Base-by-base conservation (phyloP, 2,329 filamentous ascomycete genomes). In the Fusarium sp. region DNA sequence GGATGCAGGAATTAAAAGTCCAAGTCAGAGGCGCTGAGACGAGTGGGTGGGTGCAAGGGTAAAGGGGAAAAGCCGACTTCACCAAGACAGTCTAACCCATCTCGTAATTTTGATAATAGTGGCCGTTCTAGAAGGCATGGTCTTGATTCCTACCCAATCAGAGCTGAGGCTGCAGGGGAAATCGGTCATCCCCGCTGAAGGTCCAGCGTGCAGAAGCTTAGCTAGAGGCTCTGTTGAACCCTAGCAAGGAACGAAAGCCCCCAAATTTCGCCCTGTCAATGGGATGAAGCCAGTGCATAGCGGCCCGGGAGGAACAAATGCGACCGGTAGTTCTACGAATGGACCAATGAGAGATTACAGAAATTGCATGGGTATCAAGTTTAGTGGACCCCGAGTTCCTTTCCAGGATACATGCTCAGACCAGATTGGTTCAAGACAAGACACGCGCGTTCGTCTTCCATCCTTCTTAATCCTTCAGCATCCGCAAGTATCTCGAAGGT, bases 101-200 rank as follows among this genome's bases (percentile, higher is more conserved):
- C 34, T 41, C 37, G 43, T 39, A 55, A 41, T 66, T 54, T 57
- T 56, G 49, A 41, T 57, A 26, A 43, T 57, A 23, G 34, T 50
- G 42, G 52, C 30, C n/a, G 41, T 67, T 70, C 54, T 68, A 64
- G 63, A 71, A 65, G 67, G 45, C 42, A 56, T 56, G 54, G 54
- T 34, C 41, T 41, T 46, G 26, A 25, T 16, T n/a, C 26, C 54
- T 12, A 21, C 6, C 62, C 62, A 65, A 65, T 58, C 37, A 53
- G 3, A 18, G 7, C 18, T 8, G 30, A 13, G 7, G 6, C 7
- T 14, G 16, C 9, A n/a, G 41, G 50, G 67, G 34, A 16, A 21
- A 41, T 30, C 46, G 39, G 41, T 30, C 28, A 62, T 44, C 28
- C 46, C 43, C 42, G 19, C 59, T 53, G 44, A 52, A 54, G 49